Evolutionary conservation across 495 filamentous ascomycete genomes (phyloP).

Genomic region (Lasiosphaeriaceae sp.): DNA sequence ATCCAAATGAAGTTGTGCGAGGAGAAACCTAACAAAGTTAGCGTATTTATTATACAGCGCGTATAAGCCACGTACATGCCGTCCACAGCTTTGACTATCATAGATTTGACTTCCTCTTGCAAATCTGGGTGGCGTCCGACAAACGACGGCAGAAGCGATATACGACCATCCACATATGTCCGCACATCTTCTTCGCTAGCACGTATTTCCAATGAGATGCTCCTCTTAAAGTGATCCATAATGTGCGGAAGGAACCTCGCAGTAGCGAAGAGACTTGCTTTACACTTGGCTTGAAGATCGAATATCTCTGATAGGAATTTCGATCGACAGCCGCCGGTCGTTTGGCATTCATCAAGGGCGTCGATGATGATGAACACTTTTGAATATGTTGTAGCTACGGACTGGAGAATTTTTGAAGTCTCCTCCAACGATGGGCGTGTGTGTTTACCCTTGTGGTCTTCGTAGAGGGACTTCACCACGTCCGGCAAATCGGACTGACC

Average conservation of each 20-base stretch:
- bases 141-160: neutral
- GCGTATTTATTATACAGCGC: neutral
- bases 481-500: neutral
- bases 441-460: neutral
- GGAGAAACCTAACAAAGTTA: neutral
- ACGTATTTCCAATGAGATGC: neutral
- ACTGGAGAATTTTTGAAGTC: neutral
- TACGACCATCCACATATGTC: neutral
- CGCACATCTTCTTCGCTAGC: neutral
- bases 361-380: neutral
- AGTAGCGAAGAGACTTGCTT: neutral
- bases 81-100: neutral
- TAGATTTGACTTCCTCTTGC: neutral
- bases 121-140: neutral
- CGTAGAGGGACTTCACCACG: neutral
- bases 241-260: neutral
- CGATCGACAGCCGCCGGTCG: neutral
- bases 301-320: neutral
- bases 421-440: neutral
- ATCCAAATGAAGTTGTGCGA: neutral
- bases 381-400: neutral
- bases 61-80: neutral
- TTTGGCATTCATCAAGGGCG: neutral
- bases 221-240: neutral
- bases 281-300: neutral